A percentile compares a stretch with the other conserved stretches of the same genome.
Conservation (phyloP, 495 filamentous ascomycete species). For the Thozetella sp. region DNA sequence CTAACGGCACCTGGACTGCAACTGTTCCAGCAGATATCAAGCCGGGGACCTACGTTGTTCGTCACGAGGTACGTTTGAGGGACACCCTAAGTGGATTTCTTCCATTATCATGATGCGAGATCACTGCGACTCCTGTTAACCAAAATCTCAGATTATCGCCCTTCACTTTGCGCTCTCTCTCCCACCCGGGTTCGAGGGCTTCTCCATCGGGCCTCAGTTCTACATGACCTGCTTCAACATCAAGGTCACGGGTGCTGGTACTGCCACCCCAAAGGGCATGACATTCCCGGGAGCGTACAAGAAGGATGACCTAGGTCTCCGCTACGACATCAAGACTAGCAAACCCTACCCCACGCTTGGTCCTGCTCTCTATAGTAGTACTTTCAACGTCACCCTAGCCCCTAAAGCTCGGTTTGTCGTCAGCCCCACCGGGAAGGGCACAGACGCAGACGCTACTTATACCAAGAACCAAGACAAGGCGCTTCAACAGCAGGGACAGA, state of each 20-base stretch:
- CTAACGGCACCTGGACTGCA: conserved; percentile 59
- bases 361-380: conserved; percentile 3
- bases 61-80: conserved; percentile 59
- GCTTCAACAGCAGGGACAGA: conserved; percentile 5
- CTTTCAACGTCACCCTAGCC: conserved; percentile 2
- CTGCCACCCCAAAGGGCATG: conserved; percentile 48
- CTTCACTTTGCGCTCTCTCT: conserved; percentile 17
- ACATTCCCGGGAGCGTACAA: conserved; percentile 55
- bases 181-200: conserved; percentile 10
- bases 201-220: conserved; percentile 55
- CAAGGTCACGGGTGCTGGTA: conserved; percentile 59
- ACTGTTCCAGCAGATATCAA: conserved; percentile 57
- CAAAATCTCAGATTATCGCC: conserved; percentile 14
- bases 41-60: conserved; percentile 62
- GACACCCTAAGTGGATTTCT: too few species aligned
- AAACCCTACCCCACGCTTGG: conserved; percentile 17
- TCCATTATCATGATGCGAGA: too few species aligned
- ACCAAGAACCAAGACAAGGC: conserved; percentile 4
- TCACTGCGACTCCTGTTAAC: too few species aligned
- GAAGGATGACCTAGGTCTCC: conserved; percentile 40
- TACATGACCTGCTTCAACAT: conserved; percentile 69
- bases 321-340: too few species aligned
- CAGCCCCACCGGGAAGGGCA: conserved; percentile 11
- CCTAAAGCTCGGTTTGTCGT: background rate
- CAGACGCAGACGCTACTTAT: conserved; percentile 9